Evolutionary conservation across 2,329 filamentous ascomycete genomes (phyloP).

Genomic region (Diaporthe humulicola): DNA sequence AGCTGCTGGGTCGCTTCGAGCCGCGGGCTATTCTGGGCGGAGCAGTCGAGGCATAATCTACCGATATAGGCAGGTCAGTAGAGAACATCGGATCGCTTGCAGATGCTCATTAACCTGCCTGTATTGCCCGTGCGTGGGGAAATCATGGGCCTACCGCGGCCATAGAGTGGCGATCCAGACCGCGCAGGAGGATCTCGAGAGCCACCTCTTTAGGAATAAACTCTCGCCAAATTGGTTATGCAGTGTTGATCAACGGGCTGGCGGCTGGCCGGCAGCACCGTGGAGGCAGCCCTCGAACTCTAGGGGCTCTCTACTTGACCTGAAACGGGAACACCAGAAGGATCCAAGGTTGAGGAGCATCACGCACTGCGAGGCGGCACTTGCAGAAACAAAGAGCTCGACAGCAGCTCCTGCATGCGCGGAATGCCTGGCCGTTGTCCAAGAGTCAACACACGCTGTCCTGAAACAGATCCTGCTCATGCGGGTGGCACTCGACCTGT

Average conservation of each 20-base stretch:
- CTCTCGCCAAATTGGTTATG: not conserved
- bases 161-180: not conserved
- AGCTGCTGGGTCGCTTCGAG: not conserved
- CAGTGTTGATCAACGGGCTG: conserved; percentile 7
- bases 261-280: not conserved
- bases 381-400: not conserved
- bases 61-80: not conserved
- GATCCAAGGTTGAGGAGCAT: conserved; percentile 17
- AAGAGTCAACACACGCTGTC: not conserved
- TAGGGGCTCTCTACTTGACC: not conserved
- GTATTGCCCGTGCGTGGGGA: not conserved
- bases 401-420: not conserved
- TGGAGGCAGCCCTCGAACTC: conserved; percentile 9
- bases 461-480: conserved; percentile 31
- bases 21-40: not conserved
- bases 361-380: conserved; percentile 5
- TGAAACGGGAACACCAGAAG: not conserved
- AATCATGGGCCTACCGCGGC: not conserved
- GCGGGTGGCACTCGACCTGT: not conserved
- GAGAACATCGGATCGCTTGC: not conserved
- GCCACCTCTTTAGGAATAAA: not conserved
- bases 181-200: conserved; percentile 3
- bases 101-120: not conserved
- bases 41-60: conserved; percentile 2
- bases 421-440: not conserved